These are phyloP conservation scores for Lepidium sativum DNA, from an alignment of 345 rosid species.

Conservation along the genomic window DNA sequence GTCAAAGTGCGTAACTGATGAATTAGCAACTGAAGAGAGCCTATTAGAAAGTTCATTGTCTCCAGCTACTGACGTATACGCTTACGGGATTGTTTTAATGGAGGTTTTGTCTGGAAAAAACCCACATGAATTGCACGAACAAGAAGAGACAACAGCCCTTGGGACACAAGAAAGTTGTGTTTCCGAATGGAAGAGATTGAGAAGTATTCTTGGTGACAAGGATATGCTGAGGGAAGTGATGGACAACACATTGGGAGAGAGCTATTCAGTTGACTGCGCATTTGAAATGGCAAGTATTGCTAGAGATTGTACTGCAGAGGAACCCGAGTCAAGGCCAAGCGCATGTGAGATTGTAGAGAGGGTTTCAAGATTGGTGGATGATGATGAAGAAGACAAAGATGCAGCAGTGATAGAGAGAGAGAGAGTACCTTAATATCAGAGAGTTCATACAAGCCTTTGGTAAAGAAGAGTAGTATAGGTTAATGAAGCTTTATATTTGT, in stretches of 20 bases:
- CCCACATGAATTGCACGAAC: slow-evolving; percentile 33
- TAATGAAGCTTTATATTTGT: neutral
- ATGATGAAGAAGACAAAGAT: slow-evolving; percentile 30
- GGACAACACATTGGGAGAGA: slow-evolving; percentile 66
- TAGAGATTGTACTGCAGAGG: slow-evolving; percentile 57
- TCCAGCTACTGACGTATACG: slow-evolving; percentile 54
- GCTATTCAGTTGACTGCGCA: slow-evolving; percentile 60
- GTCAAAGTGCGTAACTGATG: slow-evolving; percentile 43
- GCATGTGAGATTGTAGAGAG: slow-evolving; percentile 69
- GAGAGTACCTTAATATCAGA: slow-evolving; percentile 40
- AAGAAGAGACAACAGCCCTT: neutral
- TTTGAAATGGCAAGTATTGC: slow-evolving; percentile 60
- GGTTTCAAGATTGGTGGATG: slow-evolving; percentile 53
- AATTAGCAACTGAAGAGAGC: slow-evolving; percentile 31
- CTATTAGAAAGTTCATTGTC: slow-evolving; percentile 39
- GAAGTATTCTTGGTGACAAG: slow-evolving; percentile 36
- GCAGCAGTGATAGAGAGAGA: slow-evolving; percentile 32
- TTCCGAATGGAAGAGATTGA: slow-evolving; percentile 21
- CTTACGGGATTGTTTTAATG: slow-evolving; percentile 60
- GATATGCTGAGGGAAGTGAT: slow-evolving; percentile 56
- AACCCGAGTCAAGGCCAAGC: slow-evolving; percentile 54
- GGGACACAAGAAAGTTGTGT: slow-evolving; percentile 2
- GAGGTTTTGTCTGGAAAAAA: slow-evolving; percentile 71
- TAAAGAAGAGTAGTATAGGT: slow-evolving; percentile 15
- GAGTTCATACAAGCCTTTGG: slow-evolving; percentile 71